A percentile compares a stretch with the other conserved stretches of the same genome.
Evolutionary conservation across 192 early-diverging fungal species (phyloP).

Genomic region (Mortierella alpina): DNA sequence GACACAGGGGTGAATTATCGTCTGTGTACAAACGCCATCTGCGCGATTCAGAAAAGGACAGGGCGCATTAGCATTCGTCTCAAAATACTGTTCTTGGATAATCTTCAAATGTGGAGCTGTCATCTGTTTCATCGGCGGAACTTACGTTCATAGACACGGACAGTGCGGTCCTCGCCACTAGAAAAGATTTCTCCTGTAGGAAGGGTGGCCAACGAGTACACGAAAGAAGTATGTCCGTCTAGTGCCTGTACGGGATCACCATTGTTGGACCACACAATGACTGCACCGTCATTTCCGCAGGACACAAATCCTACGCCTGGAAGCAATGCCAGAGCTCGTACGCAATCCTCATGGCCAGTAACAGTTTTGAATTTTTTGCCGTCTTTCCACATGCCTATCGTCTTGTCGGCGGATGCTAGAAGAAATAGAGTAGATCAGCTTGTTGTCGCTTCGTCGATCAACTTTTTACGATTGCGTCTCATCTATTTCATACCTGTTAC

Average conservation of each 20-base stretch:
- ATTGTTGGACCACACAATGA: constrained; percentile 83
- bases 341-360: constrained; percentile 90
- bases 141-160: constrained; percentile 85
- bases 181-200: constrained; percentile 85
- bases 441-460: neutral
- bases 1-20: constrained; percentile 85
- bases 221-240: constrained; percentile 90
- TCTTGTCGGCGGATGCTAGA: constrained; percentile 90
- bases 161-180: constrained; percentile 92
- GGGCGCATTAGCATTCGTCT: neutral
- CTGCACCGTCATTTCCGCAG: constrained; percentile 89
- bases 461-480: neutral
- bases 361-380: constrained; percentile 73
- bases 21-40: constrained; percentile 80
- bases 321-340: constrained; percentile 78
- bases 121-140: neutral
- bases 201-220: constrained; percentile 85
- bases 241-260: constrained; percentile 82
- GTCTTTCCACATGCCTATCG: constrained; percentile 87
- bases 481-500: constrained; percentile 73
- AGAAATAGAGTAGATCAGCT: neutral
- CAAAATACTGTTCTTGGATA: no score
- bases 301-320: constrained; percentile 81
- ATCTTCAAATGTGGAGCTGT: no score
- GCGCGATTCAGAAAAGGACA: neutral